These are phyloP conservation scores for Xylaria venustula DNA, from an alignment of 495 filamentous ascomycete genomes.

Conservation along the genomic window DNA sequence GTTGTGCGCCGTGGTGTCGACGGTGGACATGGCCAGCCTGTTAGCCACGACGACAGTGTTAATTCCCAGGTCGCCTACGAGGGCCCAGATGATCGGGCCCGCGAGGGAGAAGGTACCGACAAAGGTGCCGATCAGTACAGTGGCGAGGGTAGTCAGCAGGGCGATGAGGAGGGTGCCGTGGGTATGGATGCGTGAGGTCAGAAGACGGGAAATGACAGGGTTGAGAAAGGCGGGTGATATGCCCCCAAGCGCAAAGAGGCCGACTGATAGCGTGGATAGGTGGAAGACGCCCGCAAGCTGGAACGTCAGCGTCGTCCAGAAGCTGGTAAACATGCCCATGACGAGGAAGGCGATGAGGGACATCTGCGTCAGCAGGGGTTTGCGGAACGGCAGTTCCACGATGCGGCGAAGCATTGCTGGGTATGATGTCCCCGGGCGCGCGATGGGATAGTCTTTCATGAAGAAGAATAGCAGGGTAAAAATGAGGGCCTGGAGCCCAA, in stretches of 20 bases:
- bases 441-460: constrained; percentile 78
- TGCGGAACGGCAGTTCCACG: constrained; percentile 53
- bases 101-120: constrained; percentile 60
- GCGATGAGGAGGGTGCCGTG: constrained; percentile 60
- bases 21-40: constrained; percentile 60
- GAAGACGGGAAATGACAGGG: constrained; percentile 57
- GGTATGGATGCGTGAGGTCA: constrained; percentile 62
- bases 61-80: constrained; percentile 65
- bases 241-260: constrained; percentile 69
- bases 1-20: constrained; percentile 67
- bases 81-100: constrained; percentile 66
- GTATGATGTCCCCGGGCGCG: constrained; percentile 69
- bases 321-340: constrained; percentile 42
- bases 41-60: constrained; percentile 70
- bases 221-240: constrained; percentile 59
- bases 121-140: constrained; percentile 64
- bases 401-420: constrained; percentile 64
- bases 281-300: constrained; percentile 63
- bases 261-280: constrained; percentile 60
- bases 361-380: constrained; percentile 68
- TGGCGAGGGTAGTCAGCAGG: constrained; percentile 47
- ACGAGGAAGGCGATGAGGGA: constrained; percentile 38
- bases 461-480: constrained; percentile 64
- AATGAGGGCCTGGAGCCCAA: constrained; percentile 72
- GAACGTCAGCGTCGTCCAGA: constrained; percentile 86